These are phyloP conservation scores for Trametes versicolor DNA, from an alignment of 1,284 basidiomycete species.

Conservation along the genomic window DNA sequence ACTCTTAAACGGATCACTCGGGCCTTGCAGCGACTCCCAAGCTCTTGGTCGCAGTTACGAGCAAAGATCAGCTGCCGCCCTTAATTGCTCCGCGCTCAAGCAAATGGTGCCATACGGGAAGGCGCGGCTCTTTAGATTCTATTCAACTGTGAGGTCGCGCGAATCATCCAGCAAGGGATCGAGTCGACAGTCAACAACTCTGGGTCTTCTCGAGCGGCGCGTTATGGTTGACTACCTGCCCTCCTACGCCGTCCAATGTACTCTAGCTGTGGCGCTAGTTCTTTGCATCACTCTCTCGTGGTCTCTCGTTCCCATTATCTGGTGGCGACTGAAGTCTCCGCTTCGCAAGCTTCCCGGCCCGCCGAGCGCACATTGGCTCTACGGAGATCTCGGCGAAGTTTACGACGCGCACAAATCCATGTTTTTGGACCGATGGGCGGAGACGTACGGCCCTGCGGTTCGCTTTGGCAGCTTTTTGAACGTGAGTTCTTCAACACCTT, in stretches of 20 bases:
- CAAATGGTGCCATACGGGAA: neutral
- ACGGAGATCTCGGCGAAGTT: conserved; percentile 51
- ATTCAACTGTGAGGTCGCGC: neutral
- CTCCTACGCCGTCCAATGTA: neutral
- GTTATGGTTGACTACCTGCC: neutral
- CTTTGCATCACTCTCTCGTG: neutral
- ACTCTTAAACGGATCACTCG: neutral
- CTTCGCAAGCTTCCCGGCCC: conserved; percentile 60
- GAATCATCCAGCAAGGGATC: neutral
- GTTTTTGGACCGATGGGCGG: conserved; percentile 28
- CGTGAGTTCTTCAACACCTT: neutral
- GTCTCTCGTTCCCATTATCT: neutral
- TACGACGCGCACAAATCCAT: conserved; percentile 17
- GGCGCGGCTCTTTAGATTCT: neutral
- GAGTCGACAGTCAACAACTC: neutral
- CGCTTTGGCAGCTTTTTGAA: conserved; percentile 23
- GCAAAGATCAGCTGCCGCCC: neutral
- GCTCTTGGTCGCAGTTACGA: neutral
- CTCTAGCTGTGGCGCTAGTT: neutral
- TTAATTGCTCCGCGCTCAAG: neutral
- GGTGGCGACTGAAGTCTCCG: conserved; percentile 44
- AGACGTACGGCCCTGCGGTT: conserved; percentile 28
- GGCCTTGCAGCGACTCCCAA: neutral
- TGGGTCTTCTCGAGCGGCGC: no score
- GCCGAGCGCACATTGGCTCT: conserved; percentile 56